Percentiles rank a stretch among this genome's conserved stretches.
These are phyloP conservation scores for Nitzschia sp. DNA, from an alignment of 108 stramenopile genomes.

Conservation along the genomic window DNA sequence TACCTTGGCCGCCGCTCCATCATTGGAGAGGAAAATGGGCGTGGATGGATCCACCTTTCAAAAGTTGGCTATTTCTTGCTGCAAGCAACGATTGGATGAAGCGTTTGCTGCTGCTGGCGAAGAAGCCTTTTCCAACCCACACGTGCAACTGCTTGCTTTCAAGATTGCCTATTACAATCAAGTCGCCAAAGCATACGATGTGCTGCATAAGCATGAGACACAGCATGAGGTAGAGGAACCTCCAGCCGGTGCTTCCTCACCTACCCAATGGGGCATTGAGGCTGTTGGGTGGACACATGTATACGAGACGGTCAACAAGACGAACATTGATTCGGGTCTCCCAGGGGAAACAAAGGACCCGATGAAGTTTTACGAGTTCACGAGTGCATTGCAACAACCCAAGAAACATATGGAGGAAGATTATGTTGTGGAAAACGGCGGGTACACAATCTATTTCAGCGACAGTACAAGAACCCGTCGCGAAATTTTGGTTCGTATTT, in stretches of 20 bases:
- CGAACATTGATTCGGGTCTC: conserved; percentile 15
- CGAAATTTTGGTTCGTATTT: conserved; percentile 61
- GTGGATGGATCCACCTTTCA: conserved; percentile 70
- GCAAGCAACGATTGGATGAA: conserved; percentile 54
- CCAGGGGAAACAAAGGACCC: conserved; percentile 7
- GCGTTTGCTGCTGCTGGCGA: conserved; percentile 33
- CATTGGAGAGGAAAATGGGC: conserved; percentile 63
- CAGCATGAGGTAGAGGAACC: conserved; percentile 2
- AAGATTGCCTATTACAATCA: conserved; percentile 64
- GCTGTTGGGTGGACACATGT: conserved; percentile 40
- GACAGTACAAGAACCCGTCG: conserved; percentile 60
- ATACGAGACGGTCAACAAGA: conserved; percentile 37
- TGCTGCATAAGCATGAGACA: conserved; percentile 61
- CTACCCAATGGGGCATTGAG: conserved; percentile 36
- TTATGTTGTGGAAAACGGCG: conserved; percentile 30
- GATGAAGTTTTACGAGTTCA: conserved; percentile 36
- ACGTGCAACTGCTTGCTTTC: conserved; percentile 46
- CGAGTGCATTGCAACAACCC: conserved; percentile 29
- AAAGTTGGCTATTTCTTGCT: conserved; percentile 54
- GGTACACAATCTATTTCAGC: conserved; percentile 50
- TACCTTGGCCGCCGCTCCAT: conserved; percentile 53
- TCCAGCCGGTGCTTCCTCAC: conserved; percentile 14
- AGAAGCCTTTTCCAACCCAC: conserved; percentile 38
- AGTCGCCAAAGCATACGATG: conserved; percentile 56
- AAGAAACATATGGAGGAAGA: conserved; percentile 32